These are phyloP conservation scores for Lasiodiplodia gonubiensis DNA, from an alignment of 2,329 filamentous ascomycete species.

Conservation along the genomic window DNA sequence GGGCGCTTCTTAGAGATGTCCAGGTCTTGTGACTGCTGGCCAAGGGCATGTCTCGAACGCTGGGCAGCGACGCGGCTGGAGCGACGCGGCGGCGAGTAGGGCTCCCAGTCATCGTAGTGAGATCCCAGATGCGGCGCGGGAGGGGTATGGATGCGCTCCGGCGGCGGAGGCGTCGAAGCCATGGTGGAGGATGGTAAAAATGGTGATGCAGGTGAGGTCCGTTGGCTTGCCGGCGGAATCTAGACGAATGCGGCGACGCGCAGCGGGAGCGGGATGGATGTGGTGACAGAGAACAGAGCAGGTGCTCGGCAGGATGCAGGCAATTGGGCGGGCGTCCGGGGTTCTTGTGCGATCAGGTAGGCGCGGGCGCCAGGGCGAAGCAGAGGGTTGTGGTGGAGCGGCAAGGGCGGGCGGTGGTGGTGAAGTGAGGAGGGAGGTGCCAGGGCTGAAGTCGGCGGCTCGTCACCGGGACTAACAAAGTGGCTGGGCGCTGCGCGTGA, in stretches of 20 bases:
- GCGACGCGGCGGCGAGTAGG: constrained; percentile 70
- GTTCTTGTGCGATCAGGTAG: constrained; percentile 12
- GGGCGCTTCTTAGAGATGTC: constrained; percentile 33
- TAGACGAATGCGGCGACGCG: constrained; percentile 27
- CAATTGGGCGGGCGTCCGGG: constrained; percentile 7
- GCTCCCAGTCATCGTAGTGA: constrained; percentile 71
- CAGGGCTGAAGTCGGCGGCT: constrained; percentile 16
- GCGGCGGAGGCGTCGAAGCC: constrained; percentile 66
- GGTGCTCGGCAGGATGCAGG: background rate
- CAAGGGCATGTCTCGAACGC: constrained; percentile 38
- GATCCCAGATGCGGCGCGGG: constrained; percentile 69
- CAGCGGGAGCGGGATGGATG: constrained; percentile 3
- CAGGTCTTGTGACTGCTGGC: constrained; percentile 15
- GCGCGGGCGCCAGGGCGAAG: constrained; percentile 1
- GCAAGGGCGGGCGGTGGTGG: constrained; percentile 21
- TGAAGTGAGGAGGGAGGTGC: constrained; percentile 23
- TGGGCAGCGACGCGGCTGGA: constrained; percentile 68
- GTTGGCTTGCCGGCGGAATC: constrained; percentile 7
- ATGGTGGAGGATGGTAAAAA: constrained; percentile 33
- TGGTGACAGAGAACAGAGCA: background rate
- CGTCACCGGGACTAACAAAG: background rate
- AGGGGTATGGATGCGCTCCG: constrained; percentile 66
- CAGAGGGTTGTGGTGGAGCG: background rate
- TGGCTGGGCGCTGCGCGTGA: constrained; percentile 14
- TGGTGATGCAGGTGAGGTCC: background rate